Evolutionary conservation across 345 rosid genomes (phyloP).

Genomic region (Clausena lansium): DNA sequence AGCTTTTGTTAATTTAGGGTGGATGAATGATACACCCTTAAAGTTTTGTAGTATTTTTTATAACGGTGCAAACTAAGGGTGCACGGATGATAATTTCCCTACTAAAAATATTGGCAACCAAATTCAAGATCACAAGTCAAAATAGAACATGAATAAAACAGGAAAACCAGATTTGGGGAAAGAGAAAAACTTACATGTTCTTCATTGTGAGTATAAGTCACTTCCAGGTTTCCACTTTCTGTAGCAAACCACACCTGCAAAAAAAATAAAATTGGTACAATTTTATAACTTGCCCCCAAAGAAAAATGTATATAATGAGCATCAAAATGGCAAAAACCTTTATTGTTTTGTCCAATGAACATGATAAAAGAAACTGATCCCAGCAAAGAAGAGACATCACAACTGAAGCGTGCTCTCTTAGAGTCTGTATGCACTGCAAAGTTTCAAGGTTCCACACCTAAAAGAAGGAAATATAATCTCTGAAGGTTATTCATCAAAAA

Average conservation of each 20-base stretch:
- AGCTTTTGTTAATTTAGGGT: no score
- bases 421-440: conserved; percentile 85
- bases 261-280: conserved; percentile 6
- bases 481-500: conserved; percentile 1
- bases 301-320: neutral
- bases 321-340: conserved; percentile 47
- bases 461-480: conserved; percentile 3
- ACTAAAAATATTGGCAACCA: neutral
- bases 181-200: conserved; percentile 61
- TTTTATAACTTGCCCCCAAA: neutral
- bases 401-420: conserved; percentile 71
- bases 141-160: conserved; percentile 2
- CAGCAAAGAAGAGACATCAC: conserved; percentile 98
- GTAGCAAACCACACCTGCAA: conserved; percentile 86
- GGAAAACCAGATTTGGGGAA: conserved; percentile 4
- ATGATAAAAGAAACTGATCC: conserved; percentile 96
- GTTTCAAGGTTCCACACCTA: conserved; percentile 93
- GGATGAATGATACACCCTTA: no score
- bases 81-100: no score
- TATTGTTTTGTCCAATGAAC: conserved; percentile 87
- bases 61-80: no score
- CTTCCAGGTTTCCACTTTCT: conserved; percentile 93
- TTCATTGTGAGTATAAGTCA: conserved; percentile 81
- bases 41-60: no score
- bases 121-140: neutral